These are phyloP conservation scores for Coemansia sp. DNA, from an alignment of 371 early-diverging fungal genomes.

Conservation along the genomic window DNA sequence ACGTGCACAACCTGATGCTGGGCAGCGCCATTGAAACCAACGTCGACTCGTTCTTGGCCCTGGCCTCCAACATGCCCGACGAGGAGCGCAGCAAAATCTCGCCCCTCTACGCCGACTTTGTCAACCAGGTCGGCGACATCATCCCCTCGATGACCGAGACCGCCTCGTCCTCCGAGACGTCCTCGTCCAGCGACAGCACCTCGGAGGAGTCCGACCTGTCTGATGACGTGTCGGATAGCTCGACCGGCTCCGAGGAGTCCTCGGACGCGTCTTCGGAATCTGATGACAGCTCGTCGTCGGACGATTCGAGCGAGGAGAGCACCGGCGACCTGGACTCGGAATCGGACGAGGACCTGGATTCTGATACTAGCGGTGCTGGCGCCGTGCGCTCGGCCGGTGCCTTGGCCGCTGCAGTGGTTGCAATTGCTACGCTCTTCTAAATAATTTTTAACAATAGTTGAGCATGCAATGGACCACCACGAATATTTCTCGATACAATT, in stretches of 20 bases:
- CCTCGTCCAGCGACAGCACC: slow-evolving; percentile 1
- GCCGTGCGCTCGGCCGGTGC: slow-evolving; percentile 5
- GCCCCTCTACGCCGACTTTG: slow-evolving; percentile 1
- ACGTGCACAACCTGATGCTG: background rate
- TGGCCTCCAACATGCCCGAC: slow-evolving; percentile 5
- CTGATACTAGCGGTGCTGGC: slow-evolving; percentile 4
- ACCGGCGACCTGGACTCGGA: no score
- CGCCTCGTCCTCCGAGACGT: background rate
- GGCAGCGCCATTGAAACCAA: slow-evolving; percentile 1
- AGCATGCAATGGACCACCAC: background rate
- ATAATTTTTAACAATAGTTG: background rate
- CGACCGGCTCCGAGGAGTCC: background rate
- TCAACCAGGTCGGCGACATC: background rate
- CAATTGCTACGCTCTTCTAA: slow-evolving; percentile 17
- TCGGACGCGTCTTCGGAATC: background rate
- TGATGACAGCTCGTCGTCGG: background rate
- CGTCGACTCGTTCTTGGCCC: background rate
- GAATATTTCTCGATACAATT: no score
- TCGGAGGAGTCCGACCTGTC: background rate
- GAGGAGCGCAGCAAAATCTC: slow-evolving; percentile 4
- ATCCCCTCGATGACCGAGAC: background rate
- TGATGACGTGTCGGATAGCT: slow-evolving; percentile 1
- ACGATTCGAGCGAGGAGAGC: background rate
- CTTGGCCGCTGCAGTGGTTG: slow-evolving; percentile 3
- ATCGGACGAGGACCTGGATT: background rate